A percentile compares a stretch with the other conserved stretches of the same genome.
phyloP scores from a whole-genome alignment of 306 rosid genomes.

The Ormosia semicastrata region DNA sequence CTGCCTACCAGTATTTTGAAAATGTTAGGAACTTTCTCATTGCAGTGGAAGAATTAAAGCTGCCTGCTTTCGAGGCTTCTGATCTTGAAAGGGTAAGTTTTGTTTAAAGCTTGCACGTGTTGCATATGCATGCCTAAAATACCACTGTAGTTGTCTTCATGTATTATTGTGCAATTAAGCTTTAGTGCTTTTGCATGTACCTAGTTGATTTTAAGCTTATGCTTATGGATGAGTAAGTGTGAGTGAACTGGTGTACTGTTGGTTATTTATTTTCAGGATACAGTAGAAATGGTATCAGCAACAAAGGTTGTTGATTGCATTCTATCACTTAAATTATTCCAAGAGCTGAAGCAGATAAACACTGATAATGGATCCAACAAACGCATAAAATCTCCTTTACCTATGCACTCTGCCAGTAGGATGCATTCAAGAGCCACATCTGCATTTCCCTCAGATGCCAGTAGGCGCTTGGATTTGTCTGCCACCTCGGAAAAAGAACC shows the following conservation, averaged over 20 bases:
- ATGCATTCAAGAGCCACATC: conserved; percentile 53
- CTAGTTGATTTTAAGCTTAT: background rate
- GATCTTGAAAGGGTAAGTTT: conserved; percentile 79
- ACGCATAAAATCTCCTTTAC: conserved; percentile 66
- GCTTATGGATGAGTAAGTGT: background rate
- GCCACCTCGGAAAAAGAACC: conserved; percentile 43
- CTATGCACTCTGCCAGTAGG: conserved; percentile 50
- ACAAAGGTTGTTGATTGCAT: conserved; percentile 84
- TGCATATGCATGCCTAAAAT: background rate
- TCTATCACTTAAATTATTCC: conserved; percentile 67
- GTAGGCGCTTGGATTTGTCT: conserved; percentile 73
- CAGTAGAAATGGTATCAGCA: conserved; percentile 66
- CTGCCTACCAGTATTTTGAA: conserved; percentile 95
- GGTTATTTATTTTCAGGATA: conserved; percentile 55
- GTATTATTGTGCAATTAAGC: background rate
- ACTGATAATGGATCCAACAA: conserved; percentile 50
- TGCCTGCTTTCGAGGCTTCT: conserved; percentile 92
- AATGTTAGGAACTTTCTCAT: conserved; percentile 85
- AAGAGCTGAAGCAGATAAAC: conserved; percentile 61
- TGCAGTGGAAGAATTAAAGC: conserved; percentile 66
- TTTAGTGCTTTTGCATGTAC: background rate
- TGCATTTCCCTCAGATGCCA: conserved; percentile 55
- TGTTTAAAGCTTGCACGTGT: background rate
- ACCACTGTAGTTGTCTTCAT: background rate
- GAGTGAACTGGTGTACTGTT: conserved; percentile 14